phyloP scores from a whole-genome alignment of 2,329 filamentous ascomycete genomes.

The Fusarium fujikuroi region DNA sequence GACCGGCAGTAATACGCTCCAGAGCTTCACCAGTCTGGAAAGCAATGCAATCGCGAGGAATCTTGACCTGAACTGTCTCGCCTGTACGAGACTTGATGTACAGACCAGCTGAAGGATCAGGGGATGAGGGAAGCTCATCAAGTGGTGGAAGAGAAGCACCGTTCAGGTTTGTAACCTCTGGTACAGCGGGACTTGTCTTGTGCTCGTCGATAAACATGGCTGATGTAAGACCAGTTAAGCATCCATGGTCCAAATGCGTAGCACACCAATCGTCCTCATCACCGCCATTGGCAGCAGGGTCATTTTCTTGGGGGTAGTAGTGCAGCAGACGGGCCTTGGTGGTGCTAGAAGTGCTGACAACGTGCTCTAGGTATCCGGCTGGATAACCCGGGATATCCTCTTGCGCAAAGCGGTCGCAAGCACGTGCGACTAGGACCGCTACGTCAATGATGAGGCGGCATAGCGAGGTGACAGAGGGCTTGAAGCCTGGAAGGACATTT shows the following conservation, averaged over 20 bases:
- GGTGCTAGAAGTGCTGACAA: constrained; percentile 85
- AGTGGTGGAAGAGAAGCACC: constrained; percentile 61
- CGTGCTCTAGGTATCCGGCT: constrained; percentile 81
- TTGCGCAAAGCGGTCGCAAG: constrained; percentile 87
- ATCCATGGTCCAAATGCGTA: constrained; percentile 90
- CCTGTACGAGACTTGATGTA: constrained; percentile 92
- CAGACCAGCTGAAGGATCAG: constrained; percentile 86
- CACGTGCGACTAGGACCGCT: constrained; percentile 87
- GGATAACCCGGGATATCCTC: constrained; percentile 82
- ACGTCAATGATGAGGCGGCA: constrained; percentile 90
- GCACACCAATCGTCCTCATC: constrained; percentile 94
- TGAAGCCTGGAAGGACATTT: constrained; percentile 78
- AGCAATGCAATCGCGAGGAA: constrained; percentile 89
- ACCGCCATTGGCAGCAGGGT: constrained; percentile 50
- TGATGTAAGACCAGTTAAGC: constrained; percentile 90
- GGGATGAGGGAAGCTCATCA: constrained; percentile 77
- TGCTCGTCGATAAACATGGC: constrained; percentile 95
- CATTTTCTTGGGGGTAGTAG: constrained; percentile 78
- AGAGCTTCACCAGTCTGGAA: constrained; percentile 97
- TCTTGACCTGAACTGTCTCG: constrained; percentile 87
- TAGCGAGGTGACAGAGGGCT: constrained; percentile 75
- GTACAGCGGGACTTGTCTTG: constrained; percentile 51
- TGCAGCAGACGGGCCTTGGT: constrained; percentile 93
- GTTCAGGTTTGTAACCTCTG: constrained; percentile 33
- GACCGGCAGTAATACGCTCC: constrained; percentile 88